phyloP scores from a whole-genome alignment of 176 grass and related monocot genomes.

The Panicum miliaceum region DNA sequence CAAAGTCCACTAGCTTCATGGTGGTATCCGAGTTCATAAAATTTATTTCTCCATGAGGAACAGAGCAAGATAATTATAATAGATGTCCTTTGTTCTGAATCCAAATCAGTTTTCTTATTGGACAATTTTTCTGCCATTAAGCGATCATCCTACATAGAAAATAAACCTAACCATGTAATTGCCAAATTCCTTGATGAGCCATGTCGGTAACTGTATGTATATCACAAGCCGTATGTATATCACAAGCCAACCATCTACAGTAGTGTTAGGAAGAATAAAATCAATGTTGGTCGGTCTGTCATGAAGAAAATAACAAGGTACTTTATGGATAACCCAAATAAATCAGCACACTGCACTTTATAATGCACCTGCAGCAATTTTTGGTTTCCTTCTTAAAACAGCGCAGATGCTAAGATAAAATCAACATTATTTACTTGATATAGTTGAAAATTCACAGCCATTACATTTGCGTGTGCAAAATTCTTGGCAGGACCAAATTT shows the following conservation, averaged over 20 bases:
- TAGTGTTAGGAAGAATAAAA: not conserved
- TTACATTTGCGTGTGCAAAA: not conserved
- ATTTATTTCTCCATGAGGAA: conserved; percentile 16
- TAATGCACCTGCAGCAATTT: not conserved
- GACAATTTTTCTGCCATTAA: not conserved
- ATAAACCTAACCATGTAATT: not conserved
- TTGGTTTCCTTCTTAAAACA: not conserved
- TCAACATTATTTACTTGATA: not conserved
- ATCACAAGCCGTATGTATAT: not conserved
- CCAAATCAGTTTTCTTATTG: not conserved
- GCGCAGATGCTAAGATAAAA: not conserved
- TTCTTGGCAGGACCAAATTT: not conserved
- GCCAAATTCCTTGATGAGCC: not conserved
- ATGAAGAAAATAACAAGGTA: not conserved
- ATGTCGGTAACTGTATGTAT: not conserved
- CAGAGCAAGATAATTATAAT: not conserved
- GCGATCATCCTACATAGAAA: not conserved
- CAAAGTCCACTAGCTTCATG: not conserved
- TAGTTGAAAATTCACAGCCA: conserved; percentile 25
- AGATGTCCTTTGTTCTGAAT: conserved; percentile 20
- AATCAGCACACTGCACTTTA: not conserved
- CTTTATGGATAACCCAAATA: conserved; percentile 16
- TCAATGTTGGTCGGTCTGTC: not conserved
- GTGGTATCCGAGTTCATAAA: conserved; percentile 16
- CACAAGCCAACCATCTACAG: not conserved